phyloP scores from a whole-genome alignment of 2,329 filamentous ascomycete species.

The Celoporthe dispersa region DNA sequence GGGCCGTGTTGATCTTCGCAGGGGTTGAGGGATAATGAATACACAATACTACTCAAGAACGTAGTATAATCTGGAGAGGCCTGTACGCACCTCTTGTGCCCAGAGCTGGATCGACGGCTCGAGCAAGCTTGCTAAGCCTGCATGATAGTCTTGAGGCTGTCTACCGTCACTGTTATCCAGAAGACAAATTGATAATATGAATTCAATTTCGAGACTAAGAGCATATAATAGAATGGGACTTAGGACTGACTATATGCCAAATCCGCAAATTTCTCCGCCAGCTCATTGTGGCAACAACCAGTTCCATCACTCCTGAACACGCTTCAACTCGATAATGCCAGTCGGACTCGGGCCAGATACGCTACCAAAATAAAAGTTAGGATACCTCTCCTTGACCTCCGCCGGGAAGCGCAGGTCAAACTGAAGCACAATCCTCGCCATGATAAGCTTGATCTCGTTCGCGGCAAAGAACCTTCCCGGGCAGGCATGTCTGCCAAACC shows the following conservation, averaged over 20 bases:
- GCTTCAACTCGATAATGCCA: constrained; percentile 20
- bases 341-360: constrained; percentile 15
- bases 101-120: not conserved
- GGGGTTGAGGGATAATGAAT: not conserved
- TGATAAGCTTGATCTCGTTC: constrained; percentile 35
- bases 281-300: not conserved
- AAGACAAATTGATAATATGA: too few relatives aligned
- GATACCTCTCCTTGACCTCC: constrained; percentile 19
- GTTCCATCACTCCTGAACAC: not conserved
- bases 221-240: too few relatives aligned
- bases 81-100: not conserved
- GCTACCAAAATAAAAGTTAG: constrained; percentile 18
- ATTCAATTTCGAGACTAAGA: not conserved
- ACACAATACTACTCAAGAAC: not conserved
- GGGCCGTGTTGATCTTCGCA: constrained; percentile 5
- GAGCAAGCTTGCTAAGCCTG: not conserved
- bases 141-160: too few relatives aligned
- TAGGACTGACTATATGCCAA: not conserved
- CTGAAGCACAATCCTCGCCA: constrained; percentile 32
- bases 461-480: constrained; percentile 38
- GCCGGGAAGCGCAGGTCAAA: constrained; percentile 29
- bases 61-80: not conserved
- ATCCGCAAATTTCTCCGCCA: not conserved
- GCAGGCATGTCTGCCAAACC: constrained; percentile 42
- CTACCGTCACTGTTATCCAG: too few relatives aligned